Conservation (phyloP, 1,284 basidiomycete genomes). For the Cutaneotrichosporon curvatum region DNA sequence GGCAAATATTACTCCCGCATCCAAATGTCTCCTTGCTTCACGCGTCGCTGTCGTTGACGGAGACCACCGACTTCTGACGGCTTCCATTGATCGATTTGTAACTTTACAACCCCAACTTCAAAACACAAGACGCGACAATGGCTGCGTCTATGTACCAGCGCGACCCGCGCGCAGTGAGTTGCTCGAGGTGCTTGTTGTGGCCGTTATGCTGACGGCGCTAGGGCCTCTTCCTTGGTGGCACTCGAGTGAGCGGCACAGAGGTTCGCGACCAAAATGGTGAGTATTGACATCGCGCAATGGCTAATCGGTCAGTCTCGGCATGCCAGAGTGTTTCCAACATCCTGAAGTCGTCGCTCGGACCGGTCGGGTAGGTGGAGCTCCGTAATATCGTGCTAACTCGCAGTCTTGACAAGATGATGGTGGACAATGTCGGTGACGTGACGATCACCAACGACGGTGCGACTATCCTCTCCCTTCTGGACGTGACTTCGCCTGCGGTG, state of each 20-base stretch:
- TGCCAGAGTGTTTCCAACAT: conserved; percentile 96
- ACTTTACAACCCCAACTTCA: neutral
- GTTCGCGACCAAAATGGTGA: conserved; percentile 93
- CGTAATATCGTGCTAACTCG: neutral
- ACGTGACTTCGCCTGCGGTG: conserved; percentile 87
- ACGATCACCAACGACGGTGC: conserved; percentile 99
- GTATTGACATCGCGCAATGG: conserved; percentile 16
- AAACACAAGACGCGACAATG: conserved; percentile 25
- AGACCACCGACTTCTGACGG: conserved; percentile 9
- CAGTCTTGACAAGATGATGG: conserved; percentile 91
- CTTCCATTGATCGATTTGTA: conserved; percentile 8
- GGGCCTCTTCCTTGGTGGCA: conserved; percentile 87
- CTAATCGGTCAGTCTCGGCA: conserved; percentile 64
- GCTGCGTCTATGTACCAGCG: conserved; percentile 47
- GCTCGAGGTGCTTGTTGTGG: neutral
- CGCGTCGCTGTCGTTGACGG: neutral
- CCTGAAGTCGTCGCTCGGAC: conserved; percentile 92
- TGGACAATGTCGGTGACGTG: conserved; percentile 98
- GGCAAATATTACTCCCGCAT: neutral
- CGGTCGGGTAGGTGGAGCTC: conserved; percentile 55
- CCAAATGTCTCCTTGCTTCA: neutral
- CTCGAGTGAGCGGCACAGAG: conserved; percentile 88
- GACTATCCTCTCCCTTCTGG: conserved; percentile 86
- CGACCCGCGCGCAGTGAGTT: conserved; percentile 46
- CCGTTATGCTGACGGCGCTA: conserved; percentile 20